A percentile compares a stretch with the other conserved stretches of the same genome.
phyloP scores from a whole-genome alignment of 768 basidiomycete genomes.

The Xerocomellus chrysenteron region DNA sequence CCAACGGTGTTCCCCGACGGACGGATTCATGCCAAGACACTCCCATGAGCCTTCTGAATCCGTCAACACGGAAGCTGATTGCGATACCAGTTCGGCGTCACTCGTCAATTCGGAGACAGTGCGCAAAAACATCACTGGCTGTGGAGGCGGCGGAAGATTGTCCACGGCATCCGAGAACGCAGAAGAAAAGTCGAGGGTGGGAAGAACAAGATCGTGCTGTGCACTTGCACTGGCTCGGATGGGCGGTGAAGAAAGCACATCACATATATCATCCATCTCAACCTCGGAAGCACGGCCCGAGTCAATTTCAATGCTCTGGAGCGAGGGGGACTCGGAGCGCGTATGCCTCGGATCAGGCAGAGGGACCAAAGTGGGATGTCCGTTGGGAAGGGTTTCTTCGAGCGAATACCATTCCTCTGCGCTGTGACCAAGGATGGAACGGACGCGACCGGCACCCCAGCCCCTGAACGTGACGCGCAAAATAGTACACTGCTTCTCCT shows the following conservation, averaged over 20 bases:
- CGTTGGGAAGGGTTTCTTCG: conserved; percentile 47
- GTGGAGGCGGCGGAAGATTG: conserved; percentile 7
- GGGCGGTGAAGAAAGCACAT: conserved; percentile 7
- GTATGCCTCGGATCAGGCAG: not conserved
- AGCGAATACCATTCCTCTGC: conserved; percentile 75
- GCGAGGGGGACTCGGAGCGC: not conserved
- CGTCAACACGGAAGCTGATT: not conserved
- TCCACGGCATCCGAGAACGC: conserved; percentile 29
- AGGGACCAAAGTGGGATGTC: conserved; percentile 1
- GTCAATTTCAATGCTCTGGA: conserved; percentile 9
- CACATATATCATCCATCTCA: conserved; percentile 1
- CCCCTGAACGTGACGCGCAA: conserved; percentile 71
- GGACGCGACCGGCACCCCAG: conserved; percentile 66
- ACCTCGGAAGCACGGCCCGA: conserved; percentile 7
- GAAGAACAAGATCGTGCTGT: conserved; percentile 69
- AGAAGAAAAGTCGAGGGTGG: conserved; percentile 71
- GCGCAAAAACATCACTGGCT: conserved; percentile 19
- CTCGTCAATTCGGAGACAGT: conserved; percentile 23
- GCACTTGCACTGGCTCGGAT: conserved; percentile 45
- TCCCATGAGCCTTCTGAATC: conserved; percentile 21
- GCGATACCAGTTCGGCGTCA: conserved; percentile 4
- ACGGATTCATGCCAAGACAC: conserved; percentile 14
- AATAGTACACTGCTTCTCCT: conserved; percentile 59
- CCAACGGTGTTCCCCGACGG: conserved; percentile 1
- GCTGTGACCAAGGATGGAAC: conserved; percentile 67